phyloP scores from a whole-genome alignment of 495 filamentous ascomycete genomes.

The Polyplosphaeria fusca region DNA sequence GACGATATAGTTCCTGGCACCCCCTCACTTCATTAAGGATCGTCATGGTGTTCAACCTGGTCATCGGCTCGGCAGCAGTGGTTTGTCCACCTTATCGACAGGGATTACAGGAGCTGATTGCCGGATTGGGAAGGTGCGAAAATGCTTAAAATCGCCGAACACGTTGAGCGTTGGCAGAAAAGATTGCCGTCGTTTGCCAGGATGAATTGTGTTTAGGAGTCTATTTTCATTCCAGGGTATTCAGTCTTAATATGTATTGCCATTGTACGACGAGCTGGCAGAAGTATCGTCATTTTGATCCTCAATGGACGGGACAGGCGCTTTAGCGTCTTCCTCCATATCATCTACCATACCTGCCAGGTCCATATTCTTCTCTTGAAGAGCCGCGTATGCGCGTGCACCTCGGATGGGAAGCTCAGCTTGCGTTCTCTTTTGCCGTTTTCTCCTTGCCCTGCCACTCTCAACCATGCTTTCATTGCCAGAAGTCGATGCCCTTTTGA shows the following conservation, averaged over 20 bases:
- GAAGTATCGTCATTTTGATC: too few relatives aligned
- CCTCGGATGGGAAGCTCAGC: constrained; percentile 17
- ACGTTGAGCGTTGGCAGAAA: too few relatives aligned
- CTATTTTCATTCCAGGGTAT: too few relatives aligned
- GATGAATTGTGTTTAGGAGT: too few relatives aligned
- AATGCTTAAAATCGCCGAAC: too few relatives aligned
- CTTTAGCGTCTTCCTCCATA: background rate
- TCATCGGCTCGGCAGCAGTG: constrained; percentile 15
- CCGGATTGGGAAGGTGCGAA: constrained; percentile 12
- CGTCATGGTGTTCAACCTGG: constrained; percentile 2
- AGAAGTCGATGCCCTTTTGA: background rate
- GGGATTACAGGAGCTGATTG: constrained; percentile 1
- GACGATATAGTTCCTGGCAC: constrained; percentile 14
- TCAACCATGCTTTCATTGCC: background rate
- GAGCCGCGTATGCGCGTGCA: constrained; percentile 16
- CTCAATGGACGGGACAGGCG: too few relatives aligned
- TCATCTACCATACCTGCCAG: background rate
- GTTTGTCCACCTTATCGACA: background rate
- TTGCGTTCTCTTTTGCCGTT: background rate
- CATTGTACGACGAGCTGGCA: too few relatives aligned
- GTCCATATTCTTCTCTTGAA: constrained; percentile 2
- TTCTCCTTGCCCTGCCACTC: background rate
- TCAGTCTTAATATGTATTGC: too few relatives aligned
- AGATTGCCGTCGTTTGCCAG: too few relatives aligned
- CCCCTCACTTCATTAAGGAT: constrained; percentile 20